These are phyloP conservation scores for Fusarium penzigii DNA, from an alignment of 2,329 filamentous ascomycete species.

Conservation along the genomic window DNA sequence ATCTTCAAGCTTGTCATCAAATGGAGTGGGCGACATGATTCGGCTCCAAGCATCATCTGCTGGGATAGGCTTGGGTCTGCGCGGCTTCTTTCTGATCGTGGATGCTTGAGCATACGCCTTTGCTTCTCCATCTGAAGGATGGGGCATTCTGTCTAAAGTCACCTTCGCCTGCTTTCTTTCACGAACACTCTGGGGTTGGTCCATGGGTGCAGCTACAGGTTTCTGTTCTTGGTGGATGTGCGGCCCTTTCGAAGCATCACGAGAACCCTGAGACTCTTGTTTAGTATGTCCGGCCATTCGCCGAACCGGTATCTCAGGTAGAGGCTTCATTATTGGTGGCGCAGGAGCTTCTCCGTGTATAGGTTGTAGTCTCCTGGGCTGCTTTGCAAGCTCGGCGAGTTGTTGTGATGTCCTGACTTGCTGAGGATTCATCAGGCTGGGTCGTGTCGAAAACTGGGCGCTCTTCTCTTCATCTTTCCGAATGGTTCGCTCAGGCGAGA, in stretches of 20 bases:
- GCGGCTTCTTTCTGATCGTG: slow-evolving; percentile 3
- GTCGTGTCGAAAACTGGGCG: slow-evolving; percentile 5
- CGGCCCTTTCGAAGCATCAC: neutral
- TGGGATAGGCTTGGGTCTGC: neutral
- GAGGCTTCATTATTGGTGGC: slow-evolving; percentile 4
- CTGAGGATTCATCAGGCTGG: slow-evolving; percentile 6
- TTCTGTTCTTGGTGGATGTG: neutral
- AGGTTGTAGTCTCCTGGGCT: neutral
- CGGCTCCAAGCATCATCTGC: slow-evolving; percentile 9
- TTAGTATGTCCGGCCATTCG: slow-evolving; percentile 6
- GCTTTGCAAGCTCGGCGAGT: neutral
- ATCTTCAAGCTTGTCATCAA: neutral
- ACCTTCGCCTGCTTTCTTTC: no score
- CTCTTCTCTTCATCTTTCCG: slow-evolving; percentile 1
- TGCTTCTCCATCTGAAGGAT: neutral
- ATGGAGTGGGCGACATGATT: slow-evolving; percentile 2
- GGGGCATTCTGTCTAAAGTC: no score
- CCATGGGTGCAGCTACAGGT: no score
- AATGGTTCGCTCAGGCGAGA: slow-evolving; percentile 17
- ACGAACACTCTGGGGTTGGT: no score
- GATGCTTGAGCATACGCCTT: slow-evolving; percentile 11
- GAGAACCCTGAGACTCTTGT: neutral
- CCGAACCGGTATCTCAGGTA: slow-evolving; percentile 4
- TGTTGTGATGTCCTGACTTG: neutral
- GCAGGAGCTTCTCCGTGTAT: neutral